A percentile compares a stretch with the other conserved stretches of the same genome.
Conservation (phyloP, 345 rosid genomes). For the Xanthoceras sorbifolium region DNA sequence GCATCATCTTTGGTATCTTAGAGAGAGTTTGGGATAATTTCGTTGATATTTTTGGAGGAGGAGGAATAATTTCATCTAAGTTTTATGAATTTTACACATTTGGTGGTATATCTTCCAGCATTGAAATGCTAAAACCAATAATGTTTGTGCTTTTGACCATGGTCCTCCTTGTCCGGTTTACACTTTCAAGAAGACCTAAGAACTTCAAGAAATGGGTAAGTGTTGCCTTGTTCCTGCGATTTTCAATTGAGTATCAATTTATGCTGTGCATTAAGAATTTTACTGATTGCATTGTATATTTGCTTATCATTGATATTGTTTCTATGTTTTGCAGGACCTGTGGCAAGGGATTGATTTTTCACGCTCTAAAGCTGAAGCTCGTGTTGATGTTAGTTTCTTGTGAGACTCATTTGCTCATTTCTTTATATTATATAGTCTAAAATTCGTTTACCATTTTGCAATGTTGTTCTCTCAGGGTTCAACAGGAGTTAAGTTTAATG, state of each 20-base stretch:
- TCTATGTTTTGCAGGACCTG: conserved; percentile 60
- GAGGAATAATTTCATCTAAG: conserved; percentile 65
- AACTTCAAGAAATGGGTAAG: conserved; percentile 96
- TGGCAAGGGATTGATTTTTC: conserved; percentile 99
- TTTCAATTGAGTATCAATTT: conserved; percentile 13
- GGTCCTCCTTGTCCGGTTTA: conserved; percentile 91
- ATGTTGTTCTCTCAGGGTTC: conserved; percentile 63
- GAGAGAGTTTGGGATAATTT: conserved; percentile 69
- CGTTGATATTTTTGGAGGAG: conserved; percentile 61
- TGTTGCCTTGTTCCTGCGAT: conserved; percentile 19
- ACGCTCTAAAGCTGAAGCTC: conserved; percentile 97
- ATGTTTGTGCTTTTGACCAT: conserved; percentile 67
- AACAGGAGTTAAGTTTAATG: conserved; percentile 87
- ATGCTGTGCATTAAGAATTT: conserved; percentile 1
- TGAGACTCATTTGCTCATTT: background rate
- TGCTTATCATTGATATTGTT: conserved; percentile 15
- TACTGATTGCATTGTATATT: background rate
- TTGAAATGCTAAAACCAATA: conserved; percentile 80
- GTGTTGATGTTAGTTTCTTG: conserved; percentile 77
- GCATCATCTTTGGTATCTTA: conserved; percentile 49
- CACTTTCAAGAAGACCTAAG: conserved; percentile 89
- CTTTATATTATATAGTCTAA: conserved; percentile 11
- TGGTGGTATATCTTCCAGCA: conserved; percentile 80
- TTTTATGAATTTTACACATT: conserved; percentile 65
- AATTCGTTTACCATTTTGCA: conserved; percentile 22